Evolutionary conservation across 306 rosid genomes (phyloP), one percentile per base, ranked within the genome.

Genomic region (Benincasa hispida): DNA sequence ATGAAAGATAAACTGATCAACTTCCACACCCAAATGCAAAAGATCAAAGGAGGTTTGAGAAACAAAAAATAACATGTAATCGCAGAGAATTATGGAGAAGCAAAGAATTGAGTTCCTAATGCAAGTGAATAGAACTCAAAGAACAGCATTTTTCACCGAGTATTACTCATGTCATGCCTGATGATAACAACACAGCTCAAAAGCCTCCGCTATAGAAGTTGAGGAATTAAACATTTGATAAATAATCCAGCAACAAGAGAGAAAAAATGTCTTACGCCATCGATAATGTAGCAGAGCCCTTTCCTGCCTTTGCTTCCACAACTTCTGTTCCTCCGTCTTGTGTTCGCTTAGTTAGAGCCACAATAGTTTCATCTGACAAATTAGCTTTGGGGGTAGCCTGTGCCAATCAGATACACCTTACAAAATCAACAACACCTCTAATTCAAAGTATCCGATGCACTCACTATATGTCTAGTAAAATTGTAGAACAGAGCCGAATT

Each of bases 301-400:
- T 92, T 84, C 97, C 99, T 35, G 99, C 99, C 89, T 94, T 94
- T 10, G 99, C 99, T 78, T 92, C 96, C 65, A 94, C 99, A 76
- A 94, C 99, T 85, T 94, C 99, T 0, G 99, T 94, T 60, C 99
- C 99, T 81, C 99, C 99, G 37, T 94, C 99, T 78, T 94, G 99
- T 15, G 99, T 92, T 77, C 99, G 85, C 89, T 90, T 88, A 61
- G 99, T 94, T 59, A 94, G 92, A 84, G 93, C 96, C 69, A 21
- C 62, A 75, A 94, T 85, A 9, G 56, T 81, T 28, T 89, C 96
- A 80, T 88, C 87, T 35, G 82, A 79, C 68, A 94, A 84, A 89
- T 92, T 94, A 82, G 91, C 96, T 77, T 81, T 69, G 5, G 97
- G 97, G 22, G 92, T 87, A 56, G 96, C 97, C 99, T 94, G 85